phyloP scores from a whole-genome alignment of 805 yeast genomes.

The Clavispora carvajalis region DNA sequence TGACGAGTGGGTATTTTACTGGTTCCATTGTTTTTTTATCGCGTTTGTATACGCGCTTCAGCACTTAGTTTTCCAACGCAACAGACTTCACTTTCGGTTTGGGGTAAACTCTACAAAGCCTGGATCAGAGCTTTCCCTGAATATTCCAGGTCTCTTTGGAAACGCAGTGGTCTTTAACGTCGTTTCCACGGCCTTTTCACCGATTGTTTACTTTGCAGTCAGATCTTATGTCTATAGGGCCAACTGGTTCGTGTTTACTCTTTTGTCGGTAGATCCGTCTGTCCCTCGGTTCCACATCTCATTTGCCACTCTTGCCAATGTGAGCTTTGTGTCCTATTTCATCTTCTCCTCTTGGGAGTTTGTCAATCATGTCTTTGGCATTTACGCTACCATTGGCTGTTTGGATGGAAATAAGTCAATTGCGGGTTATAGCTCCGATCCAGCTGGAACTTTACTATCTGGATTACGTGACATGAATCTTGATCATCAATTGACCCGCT shows the following conservation, averaged over 20 bases:
- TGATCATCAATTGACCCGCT: conserved; percentile 28
- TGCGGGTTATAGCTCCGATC: conserved; percentile 53
- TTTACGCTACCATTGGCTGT: conserved; percentile 69
- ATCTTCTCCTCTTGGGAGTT: conserved; percentile 47
- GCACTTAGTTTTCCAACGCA: conserved; percentile 50
- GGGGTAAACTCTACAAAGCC: conserved; percentile 37
- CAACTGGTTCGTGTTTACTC: conserved; percentile 23
- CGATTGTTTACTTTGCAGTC: conserved; percentile 36
- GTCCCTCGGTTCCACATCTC: conserved; percentile 31
- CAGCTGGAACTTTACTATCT: conserved; percentile 55
- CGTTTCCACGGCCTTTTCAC: conserved; percentile 24
- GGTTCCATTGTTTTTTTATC: conserved; percentile 39
- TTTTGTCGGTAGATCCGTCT: conserved; percentile 31
- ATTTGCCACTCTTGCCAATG: conserved; percentile 19
- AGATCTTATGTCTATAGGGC: conserved; percentile 39
- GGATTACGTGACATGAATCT: conserved; percentile 54
- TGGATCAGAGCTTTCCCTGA: conserved; percentile 23
- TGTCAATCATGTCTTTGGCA: conserved; percentile 52
- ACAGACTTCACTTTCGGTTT: conserved; percentile 44
- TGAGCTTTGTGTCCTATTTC: conserved; percentile 30
- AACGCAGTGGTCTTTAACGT: conserved; percentile 32
- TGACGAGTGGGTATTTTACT: conserved; percentile 44
- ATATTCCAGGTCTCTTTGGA: conserved; percentile 27
- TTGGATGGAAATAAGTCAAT: conserved; percentile 60
- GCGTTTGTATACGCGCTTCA: conserved; percentile 46